Conservation (phyloP, 495 filamentous ascomycete genomes). For the Hypoxylon lienhwacheense region DNA sequence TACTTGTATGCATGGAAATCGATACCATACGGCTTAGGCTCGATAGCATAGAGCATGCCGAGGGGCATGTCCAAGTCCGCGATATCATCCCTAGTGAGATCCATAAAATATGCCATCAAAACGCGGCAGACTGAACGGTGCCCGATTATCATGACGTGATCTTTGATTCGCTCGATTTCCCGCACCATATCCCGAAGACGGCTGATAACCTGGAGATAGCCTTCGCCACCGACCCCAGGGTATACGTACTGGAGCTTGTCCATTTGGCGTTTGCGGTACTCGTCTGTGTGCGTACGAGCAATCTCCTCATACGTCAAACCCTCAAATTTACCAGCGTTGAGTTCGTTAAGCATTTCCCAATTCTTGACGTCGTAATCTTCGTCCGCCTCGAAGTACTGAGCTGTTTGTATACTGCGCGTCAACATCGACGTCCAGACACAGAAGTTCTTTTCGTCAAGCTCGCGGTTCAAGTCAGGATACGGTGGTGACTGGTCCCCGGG, state of each 20-base stretch:
- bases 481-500: conserved; percentile 91
- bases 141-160: conserved; percentile 87
- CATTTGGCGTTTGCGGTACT: conserved; percentile 70
- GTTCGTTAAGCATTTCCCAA: conserved; percentile 97
- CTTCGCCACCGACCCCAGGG: conserved; percentile 91
- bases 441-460: conserved; percentile 78
- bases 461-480: conserved; percentile 75
- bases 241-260: conserved; percentile 95
- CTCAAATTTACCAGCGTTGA: conserved; percentile 89
- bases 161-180: conserved; percentile 94
- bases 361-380: conserved; percentile 98
- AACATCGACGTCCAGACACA: conserved; percentile 99
- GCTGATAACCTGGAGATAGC: conserved; percentile 96
- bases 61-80: conserved; percentile 90
- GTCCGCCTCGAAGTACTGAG: conserved; percentile 81
- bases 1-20: conserved; percentile 94
- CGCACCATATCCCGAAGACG: conserved; percentile 93
- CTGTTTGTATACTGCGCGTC: conserved; percentile 79
- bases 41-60: conserved; percentile 87
- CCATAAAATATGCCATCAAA: conserved; percentile 93
- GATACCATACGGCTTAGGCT: conserved; percentile 97
- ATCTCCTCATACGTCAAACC: conserved; percentile 95
- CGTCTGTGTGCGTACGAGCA: conserved; percentile 67
- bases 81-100: conserved; percentile 83
- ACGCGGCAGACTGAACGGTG: conserved; percentile 91